Base-by-base conservation (phyloP, 768 basidiomycete species). In the Royoungia palumana region DNA sequence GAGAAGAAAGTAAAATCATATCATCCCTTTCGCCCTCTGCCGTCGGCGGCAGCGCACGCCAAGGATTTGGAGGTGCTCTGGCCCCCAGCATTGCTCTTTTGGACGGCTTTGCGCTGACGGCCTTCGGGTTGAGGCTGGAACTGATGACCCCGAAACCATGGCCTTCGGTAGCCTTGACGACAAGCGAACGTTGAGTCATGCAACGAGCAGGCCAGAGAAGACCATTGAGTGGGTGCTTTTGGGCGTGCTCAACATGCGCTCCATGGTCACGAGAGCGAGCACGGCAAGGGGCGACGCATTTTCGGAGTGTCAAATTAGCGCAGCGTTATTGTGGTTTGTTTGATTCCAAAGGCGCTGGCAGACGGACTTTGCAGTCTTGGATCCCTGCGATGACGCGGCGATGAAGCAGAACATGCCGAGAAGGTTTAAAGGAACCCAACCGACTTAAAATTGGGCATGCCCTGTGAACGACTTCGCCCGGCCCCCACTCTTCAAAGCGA, bases 241-340 rank as follows among this genome's bases (percentile, higher is more conserved):
- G 4, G 34, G 17, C 28, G 6, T 4, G 16, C 13, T 10, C 3
- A 3, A 28, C 14, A 69, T n/a, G 13, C 9, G 41, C 36, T 67
- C 66, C 66, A 67, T 69, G 37, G 21, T 28, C 21, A 38, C n/a
- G 35, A 37, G 4, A 36, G 22, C 25, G 35, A 42, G 38, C 25
- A 14, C 38, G 38, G 35, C 47, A 28, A 28, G 27, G 27, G 28
- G 21, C 9, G 35, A 41, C 45, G 37, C 22, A 42, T 8, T n/a
- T 21, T 14, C 24, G 12, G n/a, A 45, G 41, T 42, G 44, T 39
- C 41, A 44, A 34, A 47, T 56, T 47, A 5, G 35, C 52, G 53
- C 41, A 54, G 57, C 57, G 64, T 68, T 66, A 54, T 66, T 66
- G 62, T 61, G 37, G 28, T 50, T 14, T 66, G 52, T 66, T 68